Percentiles rank a stretch among this genome's conserved stretches.
These are phyloP conservation scores for Caryopteris hybrid DNA, from an alignment of 305 asterid species.

Conservation along the genomic window DNA sequence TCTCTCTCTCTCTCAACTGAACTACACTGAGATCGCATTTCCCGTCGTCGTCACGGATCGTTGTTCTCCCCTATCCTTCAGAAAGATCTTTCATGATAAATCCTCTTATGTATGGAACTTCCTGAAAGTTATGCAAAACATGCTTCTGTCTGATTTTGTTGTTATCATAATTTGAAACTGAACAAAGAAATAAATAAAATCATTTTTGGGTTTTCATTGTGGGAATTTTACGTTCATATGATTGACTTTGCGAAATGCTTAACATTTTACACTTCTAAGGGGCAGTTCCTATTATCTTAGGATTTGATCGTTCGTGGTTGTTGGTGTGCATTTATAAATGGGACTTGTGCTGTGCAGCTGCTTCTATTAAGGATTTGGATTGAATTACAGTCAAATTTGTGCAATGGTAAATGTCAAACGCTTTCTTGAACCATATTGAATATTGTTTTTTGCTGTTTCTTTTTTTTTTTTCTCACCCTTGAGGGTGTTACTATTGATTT, in stretches of 20 bases:
- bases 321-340: constrained; percentile 14
- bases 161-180: constrained; percentile 2
- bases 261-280: constrained; percentile 2
- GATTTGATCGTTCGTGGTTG: constrained; percentile 5
- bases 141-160: not conserved
- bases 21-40: constrained; percentile 8
- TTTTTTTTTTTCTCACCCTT: not conserved
- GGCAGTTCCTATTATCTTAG: not conserved
- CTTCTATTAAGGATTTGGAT: constrained; percentile 14
- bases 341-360: constrained; percentile 26
- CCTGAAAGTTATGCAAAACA: not conserved
- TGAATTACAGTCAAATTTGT: constrained; percentile 8
- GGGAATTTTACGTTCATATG: not conserved
- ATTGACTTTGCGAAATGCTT: not conserved
- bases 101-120: not conserved
- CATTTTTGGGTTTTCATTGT: constrained; percentile 13
- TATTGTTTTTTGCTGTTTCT: too few species aligned
- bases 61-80: constrained; percentile 15
- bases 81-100: not conserved
- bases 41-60: constrained; percentile 18
- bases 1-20: not conserved
- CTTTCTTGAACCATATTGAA: too few species aligned
- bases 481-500: not conserved
- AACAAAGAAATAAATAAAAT: not conserved
- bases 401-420: constrained; percentile 28